These are phyloP conservation scores for Ogataea trehalophila DNA, from an alignment of 805 yeast genomes.

Conservation along the genomic window DNA sequence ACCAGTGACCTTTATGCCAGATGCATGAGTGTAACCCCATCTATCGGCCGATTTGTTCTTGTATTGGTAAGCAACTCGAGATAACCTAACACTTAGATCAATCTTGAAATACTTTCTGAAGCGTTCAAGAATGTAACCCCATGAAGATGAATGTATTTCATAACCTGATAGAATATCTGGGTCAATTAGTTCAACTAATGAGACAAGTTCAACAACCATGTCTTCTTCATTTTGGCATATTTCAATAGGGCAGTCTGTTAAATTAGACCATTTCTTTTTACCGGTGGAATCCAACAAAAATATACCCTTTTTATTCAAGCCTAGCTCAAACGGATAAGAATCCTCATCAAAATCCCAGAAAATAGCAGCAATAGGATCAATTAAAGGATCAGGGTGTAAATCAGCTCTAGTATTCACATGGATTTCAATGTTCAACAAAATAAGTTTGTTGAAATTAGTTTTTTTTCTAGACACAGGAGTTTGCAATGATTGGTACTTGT, in stretches of 20 bases:
- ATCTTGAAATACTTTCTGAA: constrained; percentile 38
- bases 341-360: constrained; percentile 59
- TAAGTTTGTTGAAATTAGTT: constrained; percentile 41
- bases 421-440: constrained; percentile 62
- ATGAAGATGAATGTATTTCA: constrained; percentile 73
- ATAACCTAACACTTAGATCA: constrained; percentile 53
- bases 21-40: constrained; percentile 81
- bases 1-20: constrained; percentile 67
- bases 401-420: constrained; percentile 53
- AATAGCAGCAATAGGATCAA: constrained; percentile 54
- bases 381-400: constrained; percentile 57
- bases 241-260: constrained; percentile 30
- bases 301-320: constrained; percentile 35
- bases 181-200: constrained; percentile 57
- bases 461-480: constrained; percentile 27
- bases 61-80: constrained; percentile 50
- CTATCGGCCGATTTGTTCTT: constrained; percentile 55
- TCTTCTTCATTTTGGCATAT: constrained; percentile 50
- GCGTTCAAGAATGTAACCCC: constrained; percentile 87
- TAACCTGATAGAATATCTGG: constrained; percentile 88
- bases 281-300: constrained; percentile 16
- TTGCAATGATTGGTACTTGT: constrained; percentile 33
- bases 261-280: constrained; percentile 6
- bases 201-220: constrained; percentile 51
- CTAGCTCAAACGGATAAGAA: constrained; percentile 30